phyloP scores from a whole-genome alignment of 805 yeast species.

The Kuraishia capsulata region DNA sequence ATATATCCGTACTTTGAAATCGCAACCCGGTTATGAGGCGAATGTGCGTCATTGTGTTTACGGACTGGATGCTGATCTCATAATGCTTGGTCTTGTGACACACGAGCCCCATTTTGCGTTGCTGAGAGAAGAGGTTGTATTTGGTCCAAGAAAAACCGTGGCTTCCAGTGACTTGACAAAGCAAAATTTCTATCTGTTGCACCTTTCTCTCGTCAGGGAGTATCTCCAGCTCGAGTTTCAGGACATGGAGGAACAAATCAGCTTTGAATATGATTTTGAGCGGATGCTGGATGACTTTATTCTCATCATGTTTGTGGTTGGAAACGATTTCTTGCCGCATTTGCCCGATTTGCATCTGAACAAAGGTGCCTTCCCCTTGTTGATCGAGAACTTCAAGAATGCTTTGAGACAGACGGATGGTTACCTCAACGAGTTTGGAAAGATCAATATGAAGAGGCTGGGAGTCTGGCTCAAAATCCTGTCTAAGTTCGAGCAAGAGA shows the following conservation, averaged over 20 bases:
- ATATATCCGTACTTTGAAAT: constrained; percentile 69
- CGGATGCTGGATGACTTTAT: constrained; percentile 87
- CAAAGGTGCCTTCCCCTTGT: constrained; percentile 93
- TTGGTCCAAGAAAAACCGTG: constrained; percentile 41
- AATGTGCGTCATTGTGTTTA: constrained; percentile 89
- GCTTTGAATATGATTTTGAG: constrained; percentile 77
- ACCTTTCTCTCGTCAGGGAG: constrained; percentile 82
- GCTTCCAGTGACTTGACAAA: constrained; percentile 47
- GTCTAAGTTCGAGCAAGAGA: constrained; percentile 73
- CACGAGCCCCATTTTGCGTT: constrained; percentile 96
- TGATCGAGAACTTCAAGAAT: constrained; percentile 80
- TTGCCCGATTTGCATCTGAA: constrained; percentile 89
- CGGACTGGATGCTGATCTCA: constrained; percentile 94
- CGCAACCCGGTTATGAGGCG: constrained; percentile 65
- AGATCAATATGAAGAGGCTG: constrained; percentile 65
- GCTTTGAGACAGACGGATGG: constrained; percentile 70
- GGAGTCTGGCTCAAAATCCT: constrained; percentile 68
- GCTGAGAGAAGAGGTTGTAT: constrained; percentile 89
- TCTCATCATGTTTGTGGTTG: constrained; percentile 86
- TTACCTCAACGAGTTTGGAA: constrained; percentile 76
- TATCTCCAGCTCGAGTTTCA: constrained; percentile 80
- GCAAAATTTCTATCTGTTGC: constrained; percentile 77
- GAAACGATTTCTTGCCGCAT: constrained; percentile 96
- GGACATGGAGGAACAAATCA: constrained; percentile 52
- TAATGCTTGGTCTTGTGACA: constrained; percentile 82